Evolutionary conservation across 2,329 filamentous ascomycete species (phyloP).

Genomic region (Tolypocladium pustulatum): DNA sequence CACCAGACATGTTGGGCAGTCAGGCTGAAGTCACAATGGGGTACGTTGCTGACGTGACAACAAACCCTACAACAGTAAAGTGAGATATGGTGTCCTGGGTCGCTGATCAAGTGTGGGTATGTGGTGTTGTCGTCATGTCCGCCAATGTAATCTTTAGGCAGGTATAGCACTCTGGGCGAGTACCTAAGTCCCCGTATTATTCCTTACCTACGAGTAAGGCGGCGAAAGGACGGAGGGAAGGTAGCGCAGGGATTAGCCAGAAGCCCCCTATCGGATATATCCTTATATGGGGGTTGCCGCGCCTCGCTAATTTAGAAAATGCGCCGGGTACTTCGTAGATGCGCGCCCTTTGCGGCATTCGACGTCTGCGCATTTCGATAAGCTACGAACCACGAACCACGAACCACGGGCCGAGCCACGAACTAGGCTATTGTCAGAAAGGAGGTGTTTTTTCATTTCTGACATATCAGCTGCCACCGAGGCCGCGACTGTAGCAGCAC

Average conservation of each 20-base stretch:
- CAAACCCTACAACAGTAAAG: not conserved
- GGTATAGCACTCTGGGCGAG: no score
- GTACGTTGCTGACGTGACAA: not conserved
- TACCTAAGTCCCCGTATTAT: not conserved
- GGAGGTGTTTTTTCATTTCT: not conserved
- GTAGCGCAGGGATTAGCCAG: no score
- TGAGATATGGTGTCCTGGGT: not conserved
- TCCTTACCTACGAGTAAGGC: not conserved
- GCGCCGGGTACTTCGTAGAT: not conserved
- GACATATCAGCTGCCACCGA: not conserved
- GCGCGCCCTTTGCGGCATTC: not conserved
- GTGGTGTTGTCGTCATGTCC: not conserved
- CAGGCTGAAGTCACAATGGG: not conserved
- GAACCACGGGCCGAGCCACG: not conserved
- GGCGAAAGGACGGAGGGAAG: no score
- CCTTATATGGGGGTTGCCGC: not conserved
- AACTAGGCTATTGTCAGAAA: not conserved
- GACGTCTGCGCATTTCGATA: not conserved
- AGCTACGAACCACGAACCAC: not conserved
- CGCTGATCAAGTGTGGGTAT: not conserved
- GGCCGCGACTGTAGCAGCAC: not conserved
- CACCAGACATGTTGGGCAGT: conserved; percentile 19
- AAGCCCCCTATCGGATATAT: not conserved
- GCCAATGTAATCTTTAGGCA: not conserved
- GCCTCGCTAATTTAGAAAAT: not conserved